These are phyloP conservation scores for Eucalyptus tenuipes DNA, from an alignment of 345 rosid genomes.

Conservation along the genomic window DNA sequence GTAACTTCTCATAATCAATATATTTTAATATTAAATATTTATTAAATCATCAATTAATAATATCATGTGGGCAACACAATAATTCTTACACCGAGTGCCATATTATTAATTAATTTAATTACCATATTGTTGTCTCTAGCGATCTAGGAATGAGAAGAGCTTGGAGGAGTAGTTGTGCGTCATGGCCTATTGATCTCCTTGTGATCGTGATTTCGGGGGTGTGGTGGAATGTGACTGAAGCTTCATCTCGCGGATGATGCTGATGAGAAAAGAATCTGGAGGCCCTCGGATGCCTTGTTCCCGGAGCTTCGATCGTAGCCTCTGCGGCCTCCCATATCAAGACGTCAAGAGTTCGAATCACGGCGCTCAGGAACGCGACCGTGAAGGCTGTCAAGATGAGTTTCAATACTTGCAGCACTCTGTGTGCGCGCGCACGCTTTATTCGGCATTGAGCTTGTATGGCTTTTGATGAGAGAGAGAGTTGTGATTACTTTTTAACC, in stretches of 20 bases:
- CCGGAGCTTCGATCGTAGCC: not conserved
- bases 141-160: not conserved
- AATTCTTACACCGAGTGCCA: too few species aligned
- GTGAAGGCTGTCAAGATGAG: not conserved
- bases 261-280: not conserved
- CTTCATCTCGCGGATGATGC: not conserved
- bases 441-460: too few species aligned
- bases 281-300: not conserved
- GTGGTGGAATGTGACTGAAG: not conserved
- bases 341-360: not conserved
- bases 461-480: too few species aligned
- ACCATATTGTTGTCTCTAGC: not conserved
- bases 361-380: not conserved
- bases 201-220: not conserved
- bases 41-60: too few species aligned
- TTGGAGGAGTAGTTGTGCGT: not conserved
- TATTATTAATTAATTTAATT: not conserved
- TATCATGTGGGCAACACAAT: too few species aligned
- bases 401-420: not conserved
- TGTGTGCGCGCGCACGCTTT: not conserved
- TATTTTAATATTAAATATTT: too few species aligned
- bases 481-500: too few species aligned
- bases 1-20: fast-evolving
- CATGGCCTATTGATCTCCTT: not conserved
- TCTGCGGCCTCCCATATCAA: not conserved